phyloP scores from a whole-genome alignment of 2,329 filamentous ascomycete species.

The Cladosporium sp. region DNA sequence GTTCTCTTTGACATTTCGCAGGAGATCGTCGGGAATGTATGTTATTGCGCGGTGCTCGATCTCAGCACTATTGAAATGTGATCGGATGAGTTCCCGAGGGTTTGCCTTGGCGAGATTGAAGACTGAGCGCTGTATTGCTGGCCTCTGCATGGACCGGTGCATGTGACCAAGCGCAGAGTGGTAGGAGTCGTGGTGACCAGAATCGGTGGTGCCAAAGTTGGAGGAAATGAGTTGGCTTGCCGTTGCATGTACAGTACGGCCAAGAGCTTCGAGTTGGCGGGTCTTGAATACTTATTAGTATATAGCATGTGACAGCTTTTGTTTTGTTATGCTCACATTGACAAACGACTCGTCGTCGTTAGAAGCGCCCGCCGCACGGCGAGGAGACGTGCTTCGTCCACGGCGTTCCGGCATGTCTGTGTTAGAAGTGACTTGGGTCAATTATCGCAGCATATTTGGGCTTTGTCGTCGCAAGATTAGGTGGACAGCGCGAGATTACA shows the following conservation, averaged over 20 bases:
- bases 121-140: slow-evolving; percentile 79
- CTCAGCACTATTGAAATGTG: slow-evolving; percentile 82
- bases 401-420: slow-evolving; percentile 22
- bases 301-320: not conserved
- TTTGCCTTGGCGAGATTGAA: slow-evolving; percentile 88
- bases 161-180: slow-evolving; percentile 83
- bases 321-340: not conserved
- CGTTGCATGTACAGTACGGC: slow-evolving; percentile 90
- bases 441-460: not conserved
- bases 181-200: slow-evolving; percentile 57
- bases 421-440: not conserved
- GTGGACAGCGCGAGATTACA: not conserved
- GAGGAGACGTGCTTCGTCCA: slow-evolving; percentile 29
- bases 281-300: slow-evolving; percentile 51
- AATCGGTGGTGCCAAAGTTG: slow-evolving; percentile 36
- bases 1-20: slow-evolving; percentile 82
- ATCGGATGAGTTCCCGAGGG: slow-evolving; percentile 89
- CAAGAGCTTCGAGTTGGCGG: slow-evolving; percentile 84
- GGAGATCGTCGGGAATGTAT: slow-evolving; percentile 83
- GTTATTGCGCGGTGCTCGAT: slow-evolving; percentile 91
- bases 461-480: not conserved
- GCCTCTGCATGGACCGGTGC: slow-evolving; percentile 80
- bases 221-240: slow-evolving; percentile 74
- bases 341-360: slow-evolving; percentile 13
- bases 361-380: slow-evolving; percentile 2